Percentiles rank a stretch among this genome's conserved stretches.
phyloP scores from a whole-genome alignment of 495 filamentous ascomycete genomes.

The Trichoderma asperelloides region DNA sequence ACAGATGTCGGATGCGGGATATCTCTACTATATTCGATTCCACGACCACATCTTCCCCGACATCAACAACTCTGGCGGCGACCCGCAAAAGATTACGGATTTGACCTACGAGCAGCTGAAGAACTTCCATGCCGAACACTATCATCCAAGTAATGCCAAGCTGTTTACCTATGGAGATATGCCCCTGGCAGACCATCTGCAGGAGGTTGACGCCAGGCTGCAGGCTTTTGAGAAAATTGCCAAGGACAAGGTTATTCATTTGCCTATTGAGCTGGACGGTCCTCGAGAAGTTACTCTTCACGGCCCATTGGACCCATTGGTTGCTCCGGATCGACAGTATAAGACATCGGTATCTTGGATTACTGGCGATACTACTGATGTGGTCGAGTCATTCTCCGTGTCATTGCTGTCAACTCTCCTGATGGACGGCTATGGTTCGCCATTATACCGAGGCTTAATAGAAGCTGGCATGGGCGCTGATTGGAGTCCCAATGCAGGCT shows the following conservation, averaged over 20 bases:
- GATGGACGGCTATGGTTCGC: slow-evolving; percentile 90
- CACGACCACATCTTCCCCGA: slow-evolving; percentile 89
- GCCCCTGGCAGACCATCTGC: slow-evolving; percentile 69
- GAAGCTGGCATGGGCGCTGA: slow-evolving; percentile 86
- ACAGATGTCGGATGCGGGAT: slow-evolving; percentile 94
- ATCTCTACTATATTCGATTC: slow-evolving; percentile 88
- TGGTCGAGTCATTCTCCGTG: slow-evolving; percentile 79
- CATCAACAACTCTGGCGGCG: slow-evolving; percentile 92
- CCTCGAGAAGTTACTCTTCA: slow-evolving; percentile 59
- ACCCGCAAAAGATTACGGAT: slow-evolving; percentile 92
- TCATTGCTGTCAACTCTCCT: slow-evolving; percentile 72
- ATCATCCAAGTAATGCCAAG: slow-evolving; percentile 94
- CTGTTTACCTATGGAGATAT: slow-evolving; percentile 93
- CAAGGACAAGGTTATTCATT: slow-evolving; percentile 63
- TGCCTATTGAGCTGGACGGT: slow-evolving; percentile 64
- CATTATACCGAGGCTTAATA: slow-evolving; percentile 82
- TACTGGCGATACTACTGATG: slow-evolving; percentile 69
- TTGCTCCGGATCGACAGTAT: slow-evolving; percentile 74
- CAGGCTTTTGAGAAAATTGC: slow-evolving; percentile 58
- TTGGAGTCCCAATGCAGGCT: slow-evolving; percentile 89
- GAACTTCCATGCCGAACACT: slow-evolving; percentile 80
- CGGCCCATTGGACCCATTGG: slow-evolving; percentile 82
- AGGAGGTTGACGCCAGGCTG: slow-evolving; percentile 64
- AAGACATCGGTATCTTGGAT: slow-evolving; percentile 94
- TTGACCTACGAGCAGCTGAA: slow-evolving; percentile 79